Evolutionary conservation across 106 monocot species (phyloP).

Genomic region (Vanilla planifolia): DNA sequence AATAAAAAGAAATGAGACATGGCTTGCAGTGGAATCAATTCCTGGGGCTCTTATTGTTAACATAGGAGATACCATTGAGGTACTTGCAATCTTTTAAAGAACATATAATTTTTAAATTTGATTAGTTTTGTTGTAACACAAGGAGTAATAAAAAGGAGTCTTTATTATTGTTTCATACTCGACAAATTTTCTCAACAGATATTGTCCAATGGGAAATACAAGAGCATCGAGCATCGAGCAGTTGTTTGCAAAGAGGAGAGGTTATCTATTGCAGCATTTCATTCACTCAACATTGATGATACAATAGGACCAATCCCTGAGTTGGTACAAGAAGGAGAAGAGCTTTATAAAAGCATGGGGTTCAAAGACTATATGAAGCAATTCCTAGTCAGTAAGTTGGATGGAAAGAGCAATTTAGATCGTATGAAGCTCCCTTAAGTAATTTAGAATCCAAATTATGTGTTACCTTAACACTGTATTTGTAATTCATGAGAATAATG

Average conservation of each 20-base stretch:
- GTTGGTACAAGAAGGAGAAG: background rate
- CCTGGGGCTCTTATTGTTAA: constrained; percentile 42
- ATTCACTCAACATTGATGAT: background rate
- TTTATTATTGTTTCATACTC: too few relatives aligned
- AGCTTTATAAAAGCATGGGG: background rate
- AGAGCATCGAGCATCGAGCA: constrained; percentile 32
- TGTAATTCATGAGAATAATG: too few relatives aligned
- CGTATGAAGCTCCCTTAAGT: background rate
- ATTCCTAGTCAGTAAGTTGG: background rate
- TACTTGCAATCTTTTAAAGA: constrained; percentile 4
- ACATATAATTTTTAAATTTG: too few relatives aligned
- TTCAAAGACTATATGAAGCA: background rate
- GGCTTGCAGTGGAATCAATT: constrained; percentile 27
- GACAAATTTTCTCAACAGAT: constrained; percentile 13
- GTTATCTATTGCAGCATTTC: constrained; percentile 25
- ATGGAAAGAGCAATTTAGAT: background rate
- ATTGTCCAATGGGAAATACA: constrained; percentile 27
- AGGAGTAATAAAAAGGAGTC: too few relatives aligned
- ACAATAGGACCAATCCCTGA: background rate
- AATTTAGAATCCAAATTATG: too few relatives aligned
- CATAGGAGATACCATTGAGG: constrained; percentile 46
- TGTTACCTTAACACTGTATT: too few relatives aligned
- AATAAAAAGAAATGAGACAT: constrained; percentile 29
- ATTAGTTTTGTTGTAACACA: too few relatives aligned
- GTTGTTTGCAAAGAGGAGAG: constrained; percentile 25